These are phyloP conservation scores for Colletotrichum sp. DNA, from an alignment of 2,329 filamentous ascomycete genomes.

Conservation along the genomic window DNA sequence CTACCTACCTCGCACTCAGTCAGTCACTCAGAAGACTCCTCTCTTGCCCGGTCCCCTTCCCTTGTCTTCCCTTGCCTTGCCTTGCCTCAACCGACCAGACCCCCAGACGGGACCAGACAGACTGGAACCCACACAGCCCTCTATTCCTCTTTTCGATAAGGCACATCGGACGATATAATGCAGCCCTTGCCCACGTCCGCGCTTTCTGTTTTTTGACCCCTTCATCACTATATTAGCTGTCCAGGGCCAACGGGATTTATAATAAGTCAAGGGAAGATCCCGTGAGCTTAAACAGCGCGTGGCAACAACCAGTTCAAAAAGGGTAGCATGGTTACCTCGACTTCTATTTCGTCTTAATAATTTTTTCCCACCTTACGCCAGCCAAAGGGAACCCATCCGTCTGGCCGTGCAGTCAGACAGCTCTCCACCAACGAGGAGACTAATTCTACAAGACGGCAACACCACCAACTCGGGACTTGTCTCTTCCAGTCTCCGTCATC, in stretches of 20 bases:
- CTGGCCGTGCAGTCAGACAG: conserved; percentile 6
- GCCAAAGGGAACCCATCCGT: conserved; percentile 13
- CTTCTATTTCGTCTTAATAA: conserved; percentile 20
- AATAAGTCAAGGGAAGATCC: conserved; percentile 34
- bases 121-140: conserved; percentile 23
- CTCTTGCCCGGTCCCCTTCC: conserved; percentile 2
- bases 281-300: conserved; percentile 23
- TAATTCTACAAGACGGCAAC: conserved; percentile 9
- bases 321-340: conserved; percentile 20
- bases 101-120: conserved; percentile 3
- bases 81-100: conserved; percentile 1
- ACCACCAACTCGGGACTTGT: neutral
- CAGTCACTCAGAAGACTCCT: neutral
- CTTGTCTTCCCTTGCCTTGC: neutral
- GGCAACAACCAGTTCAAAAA: conserved; percentile 15
- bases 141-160: conserved; percentile 35
- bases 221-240: conserved; percentile 38
- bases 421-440: conserved; percentile 13
- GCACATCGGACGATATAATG: conserved; percentile 55
- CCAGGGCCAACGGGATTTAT: conserved; percentile 33
- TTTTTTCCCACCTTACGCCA: conserved; percentile 12
- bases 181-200: conserved; percentile 39
- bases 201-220: conserved; percentile 32
- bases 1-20: neutral
- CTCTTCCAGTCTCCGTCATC: neutral